A percentile compares a stretch with the other conserved stretches of the same genome.
phyloP scores from a whole-genome alignment of 768 basidiomycete species.

The Amanita rubescens region DNA sequence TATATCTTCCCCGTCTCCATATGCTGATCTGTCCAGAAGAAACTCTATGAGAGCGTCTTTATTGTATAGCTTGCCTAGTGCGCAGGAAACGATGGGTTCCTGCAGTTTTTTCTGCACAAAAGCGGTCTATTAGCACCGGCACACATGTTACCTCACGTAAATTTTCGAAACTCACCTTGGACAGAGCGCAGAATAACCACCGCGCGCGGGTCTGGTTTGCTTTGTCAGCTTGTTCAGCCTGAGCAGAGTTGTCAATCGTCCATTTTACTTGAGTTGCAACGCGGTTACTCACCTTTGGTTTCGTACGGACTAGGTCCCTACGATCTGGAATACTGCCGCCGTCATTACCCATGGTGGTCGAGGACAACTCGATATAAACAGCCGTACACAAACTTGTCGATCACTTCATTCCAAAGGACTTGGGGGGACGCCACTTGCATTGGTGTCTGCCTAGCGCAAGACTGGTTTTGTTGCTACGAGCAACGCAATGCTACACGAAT shows the following conservation, averaged over 20 bases:
- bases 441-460: not conserved
- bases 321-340: slow-evolving; percentile 85
- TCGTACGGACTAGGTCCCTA: slow-evolving; percentile 67
- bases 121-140: not conserved
- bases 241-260: not conserved
- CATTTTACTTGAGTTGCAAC: not conserved
- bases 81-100: slow-evolving; percentile 87
- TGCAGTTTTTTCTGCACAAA: slow-evolving; percentile 62
- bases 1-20: slow-evolving; percentile 88
- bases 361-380: slow-evolving; percentile 14
- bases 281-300: slow-evolving; percentile 50
- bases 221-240: slow-evolving; percentile 86
- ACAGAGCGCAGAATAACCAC: slow-evolving; percentile 93
- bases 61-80: slow-evolving; percentile 92
- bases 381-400: not conserved
- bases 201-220: slow-evolving; percentile 81
- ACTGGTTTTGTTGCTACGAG: slow-evolving; percentile 11
- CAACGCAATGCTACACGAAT: slow-evolving; percentile 88
- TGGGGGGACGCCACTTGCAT: no score
- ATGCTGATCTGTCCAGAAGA: slow-evolving; percentile 71
- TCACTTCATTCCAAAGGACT: not conserved
- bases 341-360: slow-evolving; percentile 68
- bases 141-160: no score
- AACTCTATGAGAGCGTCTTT: slow-evolving; percentile 92
- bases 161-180: slow-evolving; percentile 55